Evolutionary conservation across 306 rosid genomes (phyloP), one percentile per base, ranked within the genome.

Genomic region (Betula pendula): DNA sequence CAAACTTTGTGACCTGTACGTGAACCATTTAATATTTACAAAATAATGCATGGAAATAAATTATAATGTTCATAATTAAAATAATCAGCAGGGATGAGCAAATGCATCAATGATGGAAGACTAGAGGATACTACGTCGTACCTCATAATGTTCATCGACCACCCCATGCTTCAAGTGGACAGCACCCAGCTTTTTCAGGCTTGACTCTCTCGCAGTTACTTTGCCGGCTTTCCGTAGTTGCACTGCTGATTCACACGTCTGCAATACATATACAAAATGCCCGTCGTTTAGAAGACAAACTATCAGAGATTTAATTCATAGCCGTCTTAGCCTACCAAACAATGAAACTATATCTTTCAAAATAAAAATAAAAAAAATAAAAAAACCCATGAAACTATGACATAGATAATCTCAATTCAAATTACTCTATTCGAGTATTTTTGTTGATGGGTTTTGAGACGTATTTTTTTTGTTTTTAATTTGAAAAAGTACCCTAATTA

Each of bases 171-270:
- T 90, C 51, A 80, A 70, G 85, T 94, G 98, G 29, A 24, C 31
- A n/a, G 87, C 87, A 0, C 97, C 97, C 8, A 90, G 0, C 66
- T 58, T 87, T 77, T 94, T 92, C 81, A 92, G 70, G 87, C 66
- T 90, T 45, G 96, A 86, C 56, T 89, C 93, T 71, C 89, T 89
- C 29, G 88, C 90, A 0, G 97, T 84, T 0, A 88, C 91, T 79
- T 88, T 90, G 5, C 95, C 97, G 20, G 92, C 84, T 79, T 94
- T 92, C 63, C 98, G 65, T 10, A 94, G 90, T 31, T 94, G 98
- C 79, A 79, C 89, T 0, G 95, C 97, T 0, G 98, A 88, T 74
- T 91, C 97, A 80, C 91, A 91, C 0, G 94, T 90, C 98, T 90
- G 77, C 53, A 71, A 75, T 29, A 62, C 9, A 31, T 20, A 29